These are phyloP conservation scores for Vigna radiata DNA, from an alignment of 306 rosid species.

Conservation along the genomic window DNA sequence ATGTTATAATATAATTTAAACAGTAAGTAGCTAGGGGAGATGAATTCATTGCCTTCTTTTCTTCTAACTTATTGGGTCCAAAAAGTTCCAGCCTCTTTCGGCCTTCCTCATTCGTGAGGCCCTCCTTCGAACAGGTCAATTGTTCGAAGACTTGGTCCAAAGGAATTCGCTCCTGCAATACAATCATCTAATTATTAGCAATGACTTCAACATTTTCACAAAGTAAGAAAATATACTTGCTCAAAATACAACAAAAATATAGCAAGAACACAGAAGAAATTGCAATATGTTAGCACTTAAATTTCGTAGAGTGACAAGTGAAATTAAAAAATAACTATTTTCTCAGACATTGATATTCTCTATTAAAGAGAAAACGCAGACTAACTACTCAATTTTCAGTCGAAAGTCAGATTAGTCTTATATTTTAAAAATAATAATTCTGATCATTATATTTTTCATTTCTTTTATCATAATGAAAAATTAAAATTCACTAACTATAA, in stretches of 20 bases:
- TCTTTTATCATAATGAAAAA: not conserved
- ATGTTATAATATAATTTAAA: not conserved
- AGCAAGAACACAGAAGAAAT: no score
- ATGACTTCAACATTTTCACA: no score
- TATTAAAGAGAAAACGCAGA: not conserved
- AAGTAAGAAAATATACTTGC: not conserved
- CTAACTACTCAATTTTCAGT: not conserved
- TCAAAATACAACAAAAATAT: not conserved
- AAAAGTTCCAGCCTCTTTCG: slow-evolving; percentile 61
- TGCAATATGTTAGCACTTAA: no score
- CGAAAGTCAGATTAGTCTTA: not conserved
- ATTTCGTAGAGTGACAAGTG: not conserved
- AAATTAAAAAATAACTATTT: not conserved
- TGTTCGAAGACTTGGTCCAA: slow-evolving; percentile 70
- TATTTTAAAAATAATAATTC: not conserved
- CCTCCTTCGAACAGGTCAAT: slow-evolving; percentile 64
- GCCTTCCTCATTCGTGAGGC: slow-evolving; percentile 70
- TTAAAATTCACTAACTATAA: not conserved
- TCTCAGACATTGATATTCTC: not conserved
- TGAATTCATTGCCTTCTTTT: slow-evolving; percentile 58
- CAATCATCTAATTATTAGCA: not conserved
- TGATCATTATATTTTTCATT: not conserved
- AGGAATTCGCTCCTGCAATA: slow-evolving; percentile 68
- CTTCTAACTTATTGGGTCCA: slow-evolving; percentile 82
- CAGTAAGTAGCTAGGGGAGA: not conserved